Conservation (phyloP, 768 basidiomycete species). For the Nevesoporus exiguus region DNA sequence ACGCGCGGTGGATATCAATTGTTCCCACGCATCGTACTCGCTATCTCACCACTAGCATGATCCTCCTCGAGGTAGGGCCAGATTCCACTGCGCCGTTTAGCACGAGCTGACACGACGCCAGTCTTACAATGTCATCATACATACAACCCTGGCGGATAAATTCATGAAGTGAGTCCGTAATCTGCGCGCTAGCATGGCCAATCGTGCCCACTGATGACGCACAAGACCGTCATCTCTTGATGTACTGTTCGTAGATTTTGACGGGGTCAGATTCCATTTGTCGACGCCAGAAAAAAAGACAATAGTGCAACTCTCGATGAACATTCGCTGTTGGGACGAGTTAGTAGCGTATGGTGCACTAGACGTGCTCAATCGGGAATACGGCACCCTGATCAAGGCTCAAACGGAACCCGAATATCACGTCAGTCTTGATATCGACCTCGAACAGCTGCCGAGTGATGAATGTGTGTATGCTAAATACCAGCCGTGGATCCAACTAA, state of each 20-base stretch:
- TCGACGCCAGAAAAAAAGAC: conserved; percentile 87
- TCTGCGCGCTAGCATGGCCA: neutral
- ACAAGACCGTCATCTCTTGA: conserved; percentile 85
- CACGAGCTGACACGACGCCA: conserved; percentile 31
- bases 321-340: conserved; percentile 96
- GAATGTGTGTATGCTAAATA: conserved; percentile 54
- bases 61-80: conserved; percentile 70
- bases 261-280: conserved; percentile 92
- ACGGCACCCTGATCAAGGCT: conserved; percentile 63
- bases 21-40: conserved; percentile 28
- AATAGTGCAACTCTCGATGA: conserved; percentile 85
- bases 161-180: conserved; percentile 62
- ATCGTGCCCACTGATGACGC: conserved; percentile 16
- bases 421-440: conserved; percentile 81
- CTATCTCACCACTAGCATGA: conserved; percentile 47
- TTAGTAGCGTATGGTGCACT: conserved; percentile 83
- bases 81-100: neutral
- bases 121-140: conserved; percentile 92
- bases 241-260: conserved; percentile 96
- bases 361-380: conserved; percentile 77
- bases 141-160: conserved; percentile 85
- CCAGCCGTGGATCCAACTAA: conserved; percentile 6
- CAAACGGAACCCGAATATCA: conserved; percentile 86
- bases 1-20: conserved; percentile 13
- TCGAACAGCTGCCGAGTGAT: conserved; percentile 80